These are phyloP conservation scores for Evernia prunastri DNA, from an alignment of 495 filamentous ascomycete species.

Conservation along the genomic window DNA sequence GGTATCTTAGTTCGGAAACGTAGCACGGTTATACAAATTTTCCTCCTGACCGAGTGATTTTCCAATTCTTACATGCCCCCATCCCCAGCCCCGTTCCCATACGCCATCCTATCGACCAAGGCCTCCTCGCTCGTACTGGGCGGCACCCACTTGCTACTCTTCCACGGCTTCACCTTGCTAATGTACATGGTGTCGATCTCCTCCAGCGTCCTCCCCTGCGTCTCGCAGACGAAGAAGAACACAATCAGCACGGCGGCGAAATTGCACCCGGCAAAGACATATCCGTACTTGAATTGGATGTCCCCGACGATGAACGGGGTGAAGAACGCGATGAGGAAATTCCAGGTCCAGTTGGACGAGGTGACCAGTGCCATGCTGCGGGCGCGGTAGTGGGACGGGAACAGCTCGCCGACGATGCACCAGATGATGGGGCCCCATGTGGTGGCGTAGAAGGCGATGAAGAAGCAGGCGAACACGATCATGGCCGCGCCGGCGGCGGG, in stretches of 20 bases:
- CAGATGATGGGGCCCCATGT: conserved; percentile 85
- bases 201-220: conserved; percentile 60
- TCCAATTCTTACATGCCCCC: neutral
- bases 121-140: conserved; percentile 30
- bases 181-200: conserved; percentile 86
- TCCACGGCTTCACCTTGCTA: conserved; percentile 59
- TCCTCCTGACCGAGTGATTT: too few relatives aligned
- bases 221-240: conserved; percentile 76
- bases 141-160: conserved; percentile 53
- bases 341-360: conserved; percentile 83
- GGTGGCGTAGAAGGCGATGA: conserved; percentile 52
- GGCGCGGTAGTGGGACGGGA: conserved; percentile 69
- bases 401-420: conserved; percentile 71
- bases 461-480: conserved; percentile 73
- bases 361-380: conserved; percentile 71
- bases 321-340: conserved; percentile 82
- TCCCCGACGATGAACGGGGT: conserved; percentile 65
- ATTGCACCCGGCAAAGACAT: conserved; percentile 70
- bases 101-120: conserved; percentile 1
- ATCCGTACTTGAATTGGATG: conserved; percentile 72
- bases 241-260: conserved; percentile 57
- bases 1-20: too few relatives aligned
- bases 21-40: too few relatives aligned
- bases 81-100: neutral
- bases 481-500: conserved; percentile 61